Conservation (phyloP, 2,329 filamentous ascomycete species). For the Aureobasidium uvarum region DNA sequence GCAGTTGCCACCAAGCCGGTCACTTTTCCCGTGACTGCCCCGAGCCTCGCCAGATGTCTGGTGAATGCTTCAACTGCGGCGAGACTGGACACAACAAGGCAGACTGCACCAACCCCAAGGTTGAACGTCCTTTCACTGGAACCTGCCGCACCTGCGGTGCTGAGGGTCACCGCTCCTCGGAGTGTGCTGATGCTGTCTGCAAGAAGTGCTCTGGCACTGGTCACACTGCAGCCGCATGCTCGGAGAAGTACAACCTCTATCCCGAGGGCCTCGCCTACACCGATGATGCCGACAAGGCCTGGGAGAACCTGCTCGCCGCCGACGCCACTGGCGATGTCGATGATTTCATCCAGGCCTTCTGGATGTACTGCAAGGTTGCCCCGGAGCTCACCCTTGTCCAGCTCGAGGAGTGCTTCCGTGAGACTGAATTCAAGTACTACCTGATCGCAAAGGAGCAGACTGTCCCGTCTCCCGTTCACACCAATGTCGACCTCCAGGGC, state of each 20-base stretch:
- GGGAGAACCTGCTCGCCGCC: slow-evolving; percentile 56
- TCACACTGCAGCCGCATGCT: slow-evolving; percentile 57
- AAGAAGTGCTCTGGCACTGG: slow-evolving; percentile 59
- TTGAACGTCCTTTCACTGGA: slow-evolving; percentile 54
- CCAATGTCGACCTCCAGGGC: slow-evolving; percentile 71
- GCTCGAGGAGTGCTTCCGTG: slow-evolving; percentile 61
- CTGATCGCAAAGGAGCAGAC: slow-evolving; percentile 61
- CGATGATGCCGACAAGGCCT: slow-evolving; percentile 54
- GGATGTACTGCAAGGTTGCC: slow-evolving; percentile 59
- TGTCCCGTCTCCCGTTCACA: slow-evolving; percentile 54
- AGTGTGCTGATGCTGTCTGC: slow-evolving; percentile 66
- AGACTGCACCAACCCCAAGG: slow-evolving; percentile 59
- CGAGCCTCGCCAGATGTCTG: slow-evolving; percentile 50
- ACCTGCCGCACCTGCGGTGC: slow-evolving; percentile 59
- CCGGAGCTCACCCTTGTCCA: slow-evolving; percentile 59
- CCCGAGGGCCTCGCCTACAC: slow-evolving; percentile 46
- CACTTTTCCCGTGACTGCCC: slow-evolving; percentile 41
- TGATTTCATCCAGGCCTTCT: slow-evolving; percentile 48
- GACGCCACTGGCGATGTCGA: slow-evolving; percentile 58
- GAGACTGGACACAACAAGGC: slow-evolving; percentile 60
- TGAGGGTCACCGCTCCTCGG: slow-evolving; percentile 56
- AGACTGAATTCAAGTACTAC: slow-evolving; percentile 55
- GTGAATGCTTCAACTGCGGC: slow-evolving; percentile 61
- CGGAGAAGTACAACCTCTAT: slow-evolving; percentile 59
- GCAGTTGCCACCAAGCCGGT: slow-evolving; percentile 45